Base-by-base conservation (phyloP, 78 protist genomes). In the Dictyostelium firmibasis region DNA sequence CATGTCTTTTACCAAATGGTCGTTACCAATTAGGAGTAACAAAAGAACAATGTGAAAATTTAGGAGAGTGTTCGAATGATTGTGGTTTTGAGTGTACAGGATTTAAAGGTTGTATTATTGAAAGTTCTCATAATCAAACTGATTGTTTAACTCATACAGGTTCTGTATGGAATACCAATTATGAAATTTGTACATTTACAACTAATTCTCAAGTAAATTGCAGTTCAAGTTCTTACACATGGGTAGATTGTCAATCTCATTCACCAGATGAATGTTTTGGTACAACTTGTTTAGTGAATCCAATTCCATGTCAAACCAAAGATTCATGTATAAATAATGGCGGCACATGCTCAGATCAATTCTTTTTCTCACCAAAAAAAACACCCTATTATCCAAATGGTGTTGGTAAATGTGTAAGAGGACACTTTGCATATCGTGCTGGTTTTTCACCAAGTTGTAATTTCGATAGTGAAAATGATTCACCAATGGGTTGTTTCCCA, bases 21-120 rank as follows among this genome's bases (percentile, higher is more conserved):
- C 11, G 33, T 13, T 72, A 72, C 13, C 25, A 27, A 72, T 33
- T 72, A 11, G 79, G 44, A 27, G 14, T 82, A 14, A 9, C 27
- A 8, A 18, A 38, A 47, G 64, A 53, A 20, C 64, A 29, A 31
- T 89, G 94, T 70, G 81, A 60, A 27, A 6, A 1, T 23, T 62
- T 35, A 13, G 86, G 86, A 27, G 0, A 18, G 8, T 89, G 94
- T 35, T 23, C 53, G 13, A 7, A n/a, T 27, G 27, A 11, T 38
- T 89, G 94, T 69, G 94, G 94, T 20, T 43, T 67, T 47, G 25
- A 16, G 33, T 89, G 94, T 69, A 38, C 25, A 35, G 94, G 94
- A 50, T 14, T 5, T 27, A 23, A 11, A 25, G 36, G 79, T 14
- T 64, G 87, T 35, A 18, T 47, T 3, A 76, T 70, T 35, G 14